Base-by-base conservation (phyloP, 306 rosid genomes). In the Coriaria nepalensis region DNA sequence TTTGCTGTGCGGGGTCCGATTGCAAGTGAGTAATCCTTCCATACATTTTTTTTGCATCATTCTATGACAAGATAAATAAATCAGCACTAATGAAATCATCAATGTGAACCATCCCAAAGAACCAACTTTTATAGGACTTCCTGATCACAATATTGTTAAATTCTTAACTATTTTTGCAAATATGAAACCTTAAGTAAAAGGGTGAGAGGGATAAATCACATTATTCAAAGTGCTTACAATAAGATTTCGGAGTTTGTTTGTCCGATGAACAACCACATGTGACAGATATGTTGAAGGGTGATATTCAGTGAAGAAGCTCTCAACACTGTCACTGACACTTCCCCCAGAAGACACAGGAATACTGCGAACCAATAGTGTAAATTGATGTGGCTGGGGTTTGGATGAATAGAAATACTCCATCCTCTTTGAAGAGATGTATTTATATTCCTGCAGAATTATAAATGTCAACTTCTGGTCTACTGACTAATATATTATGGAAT, bases 311-410 rank as follows among this genome's bases (percentile, higher is more conserved):
- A 90, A 90, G 76, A 85, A 90, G 43, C 56, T 61, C 59, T 73
- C 77, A 53, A 85, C 80, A 49, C 61, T 68, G 12, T 85, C 83
- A 44, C 81, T 75, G 74, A 85, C 63, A 32, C 60, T 73, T 65
- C 59, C 61, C 33, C 71, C 63, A 11, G 45, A 34, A 50, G 88
- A 61, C 54, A 58, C 59, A 15, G 97, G 93, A 49, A 84, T 77
- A 68, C 84, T 71, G 14, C 55, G 86, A 64, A 81, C 95, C 69
- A 88, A 65, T 72, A 88, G 53, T 34, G 95, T 77, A 75, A 88
- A 88, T 45, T 84, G 93, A 66, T 88, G 97, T 32, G 93, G 94
- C 60, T 75, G 87, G 45, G 93, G 97, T 61, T 81, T 47, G 65
- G 93, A 83, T 51, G 93, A 68, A 70, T 67, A 51, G 59, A 88